Conservation (phyloP, 2,329 filamentous ascomycete genomes). For the Colletotrichum tanaceti region DNA sequence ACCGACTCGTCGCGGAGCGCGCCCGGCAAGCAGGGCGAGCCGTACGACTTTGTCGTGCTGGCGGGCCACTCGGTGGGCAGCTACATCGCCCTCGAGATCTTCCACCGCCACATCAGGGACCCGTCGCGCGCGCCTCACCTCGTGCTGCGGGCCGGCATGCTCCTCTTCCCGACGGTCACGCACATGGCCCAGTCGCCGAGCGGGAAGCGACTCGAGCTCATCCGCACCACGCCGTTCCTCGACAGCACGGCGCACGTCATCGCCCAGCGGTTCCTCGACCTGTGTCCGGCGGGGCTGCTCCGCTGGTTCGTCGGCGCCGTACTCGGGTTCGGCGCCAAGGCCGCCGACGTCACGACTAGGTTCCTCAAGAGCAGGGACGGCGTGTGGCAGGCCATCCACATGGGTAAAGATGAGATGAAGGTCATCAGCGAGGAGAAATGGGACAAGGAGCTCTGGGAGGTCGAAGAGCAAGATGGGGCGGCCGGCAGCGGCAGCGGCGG, state of each 20-base stretch:
- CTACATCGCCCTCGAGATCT: conserved; percentile 77
- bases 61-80: conserved; percentile 81
- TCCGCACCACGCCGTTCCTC: conserved; percentile 57
- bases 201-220: conserved; percentile 63
- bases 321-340: conserved; percentile 61
- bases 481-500: too few relatives aligned
- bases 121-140: conserved; percentile 51
- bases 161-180: conserved; percentile 81
- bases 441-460: conserved; percentile 70
- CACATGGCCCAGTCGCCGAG: conserved; percentile 73
- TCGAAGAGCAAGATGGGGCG: conserved; percentile 39
- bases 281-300: conserved; percentile 55
- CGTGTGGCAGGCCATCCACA: conserved; percentile 68
- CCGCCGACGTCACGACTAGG: conserved; percentile 61
- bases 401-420: conserved; percentile 71
- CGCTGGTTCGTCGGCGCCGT: conserved; percentile 56
- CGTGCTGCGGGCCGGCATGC: conserved; percentile 64
- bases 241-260: conserved; percentile 55
- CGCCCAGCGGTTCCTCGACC: conserved; percentile 54
- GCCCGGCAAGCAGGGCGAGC: conserved; percentile 48
- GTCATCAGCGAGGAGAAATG: conserved; percentile 69
- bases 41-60: conserved; percentile 71
- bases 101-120: conserved; percentile 64
- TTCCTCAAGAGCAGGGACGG: conserved; percentile 69
- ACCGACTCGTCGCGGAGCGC: conserved; percentile 45